Evolutionary conservation across 208 protist species (phyloP).

Genomic region (Crithidia brevicula): DNA sequence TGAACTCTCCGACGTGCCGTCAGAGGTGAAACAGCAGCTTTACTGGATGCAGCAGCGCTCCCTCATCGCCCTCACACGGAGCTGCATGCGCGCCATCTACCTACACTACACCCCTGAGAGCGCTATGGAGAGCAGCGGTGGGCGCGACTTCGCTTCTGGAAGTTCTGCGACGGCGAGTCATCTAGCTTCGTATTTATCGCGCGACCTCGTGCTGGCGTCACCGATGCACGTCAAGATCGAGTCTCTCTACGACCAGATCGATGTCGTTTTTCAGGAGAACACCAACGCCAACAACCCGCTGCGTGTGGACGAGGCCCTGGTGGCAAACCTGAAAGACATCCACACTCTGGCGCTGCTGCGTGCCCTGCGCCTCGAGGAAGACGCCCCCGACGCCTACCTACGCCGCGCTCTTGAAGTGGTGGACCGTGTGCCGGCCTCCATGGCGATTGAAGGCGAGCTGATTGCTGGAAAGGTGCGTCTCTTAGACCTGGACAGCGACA

Average conservation of each 20-base stretch:
- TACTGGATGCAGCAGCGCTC: slow-evolving; percentile 34
- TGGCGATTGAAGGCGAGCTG: slow-evolving; percentile 77
- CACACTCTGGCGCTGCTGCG: slow-evolving; percentile 56
- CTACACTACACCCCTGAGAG: slow-evolving; percentile 14
- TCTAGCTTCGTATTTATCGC: neutral
- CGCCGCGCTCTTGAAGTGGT: slow-evolving; percentile 66
- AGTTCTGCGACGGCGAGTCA: no score
- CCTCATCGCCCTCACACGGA: slow-evolving; percentile 18
- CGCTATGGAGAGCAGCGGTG: neutral
- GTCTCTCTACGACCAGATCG: slow-evolving; percentile 49
- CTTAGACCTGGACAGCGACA: slow-evolving; percentile 69
- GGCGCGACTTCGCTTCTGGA: neutral
- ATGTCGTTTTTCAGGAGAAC: slow-evolving; percentile 77
- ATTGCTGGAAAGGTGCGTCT: slow-evolving; percentile 71
- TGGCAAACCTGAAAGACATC: slow-evolving; percentile 37
- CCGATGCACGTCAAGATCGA: slow-evolving; percentile 33
- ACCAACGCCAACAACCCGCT: slow-evolving; percentile 66
- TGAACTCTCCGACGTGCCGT: neutral
- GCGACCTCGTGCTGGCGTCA: slow-evolving; percentile 12
- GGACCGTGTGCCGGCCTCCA: slow-evolving; percentile 60
- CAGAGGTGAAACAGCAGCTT: neutral
- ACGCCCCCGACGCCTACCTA: slow-evolving; percentile 68
- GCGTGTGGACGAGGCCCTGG: slow-evolving; percentile 27
- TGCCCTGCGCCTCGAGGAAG: slow-evolving; percentile 60
- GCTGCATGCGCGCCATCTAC: slow-evolving; percentile 25